These are phyloP conservation scores for Fraxinus sp. DNA, from an alignment of 305 asterid genomes.

Conservation along the genomic window DNA sequence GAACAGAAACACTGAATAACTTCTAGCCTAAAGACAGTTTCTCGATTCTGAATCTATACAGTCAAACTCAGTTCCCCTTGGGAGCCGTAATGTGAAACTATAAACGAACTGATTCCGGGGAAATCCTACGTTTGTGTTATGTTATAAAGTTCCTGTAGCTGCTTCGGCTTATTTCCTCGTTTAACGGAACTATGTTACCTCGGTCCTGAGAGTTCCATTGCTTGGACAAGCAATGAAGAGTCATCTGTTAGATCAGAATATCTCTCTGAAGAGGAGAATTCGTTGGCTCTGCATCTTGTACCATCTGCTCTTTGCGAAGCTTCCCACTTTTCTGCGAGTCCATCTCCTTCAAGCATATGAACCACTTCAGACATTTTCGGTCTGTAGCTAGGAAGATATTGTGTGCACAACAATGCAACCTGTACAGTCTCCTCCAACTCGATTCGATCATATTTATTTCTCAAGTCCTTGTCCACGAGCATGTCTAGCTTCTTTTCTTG, in stretches of 20 bases:
- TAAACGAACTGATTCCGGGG: conserved; percentile 21
- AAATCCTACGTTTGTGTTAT: neutral
- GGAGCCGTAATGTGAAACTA: conserved; percentile 15
- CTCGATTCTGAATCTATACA: conserved; percentile 32
- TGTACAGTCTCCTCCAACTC: conserved; percentile 89
- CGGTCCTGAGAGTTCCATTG: conserved; percentile 98
- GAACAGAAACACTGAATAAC: neutral
- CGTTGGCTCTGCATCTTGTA: conserved; percentile 62
- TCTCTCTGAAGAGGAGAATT: conserved; percentile 80
- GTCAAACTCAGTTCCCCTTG: conserved; percentile 15
- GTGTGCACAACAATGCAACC: conserved; percentile 85
- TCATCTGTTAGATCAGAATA: conserved; percentile 93
- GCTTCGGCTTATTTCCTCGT: neutral
- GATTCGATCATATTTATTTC: conserved; percentile 54
- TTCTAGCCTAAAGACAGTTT: conserved; percentile 5
- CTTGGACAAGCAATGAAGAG: conserved; percentile 80
- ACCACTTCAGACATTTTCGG: conserved; percentile 98
- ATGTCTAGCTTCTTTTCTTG: conserved; percentile 81
- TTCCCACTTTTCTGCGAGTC: conserved; percentile 95
- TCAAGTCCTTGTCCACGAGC: conserved; percentile 70
- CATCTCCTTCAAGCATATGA: conserved; percentile 94
- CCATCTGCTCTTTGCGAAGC: conserved; percentile 77
- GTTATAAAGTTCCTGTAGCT: neutral
- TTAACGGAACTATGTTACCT: conserved; percentile 37
- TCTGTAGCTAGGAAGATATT: conserved; percentile 69